These are phyloP conservation scores for Boletus speciosus DNA, from an alignment of 768 basidiomycete genomes.

Conservation along the genomic window DNA sequence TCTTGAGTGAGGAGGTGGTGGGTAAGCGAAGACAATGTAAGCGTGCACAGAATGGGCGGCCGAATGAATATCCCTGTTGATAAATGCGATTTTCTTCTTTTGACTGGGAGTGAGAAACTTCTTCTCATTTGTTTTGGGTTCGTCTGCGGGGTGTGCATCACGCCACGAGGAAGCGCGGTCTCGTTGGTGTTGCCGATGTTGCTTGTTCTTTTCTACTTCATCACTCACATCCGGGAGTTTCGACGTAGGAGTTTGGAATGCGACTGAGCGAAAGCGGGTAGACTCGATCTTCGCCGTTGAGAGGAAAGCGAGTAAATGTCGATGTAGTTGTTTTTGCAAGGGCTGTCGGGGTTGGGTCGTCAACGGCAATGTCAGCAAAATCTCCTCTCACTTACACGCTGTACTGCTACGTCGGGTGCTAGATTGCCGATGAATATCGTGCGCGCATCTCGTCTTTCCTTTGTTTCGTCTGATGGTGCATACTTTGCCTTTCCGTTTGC, in stretches of 20 bases:
- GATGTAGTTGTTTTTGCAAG: constrained; percentile 68
- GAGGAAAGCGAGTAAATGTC: constrained; percentile 69
- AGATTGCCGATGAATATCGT: constrained; percentile 94
- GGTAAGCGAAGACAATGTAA: constrained; percentile 88
- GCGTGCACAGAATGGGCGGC: constrained; percentile 75
- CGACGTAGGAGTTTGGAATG: constrained; percentile 81
- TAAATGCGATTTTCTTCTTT: constrained; percentile 93
- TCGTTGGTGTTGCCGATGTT: constrained; percentile 47
- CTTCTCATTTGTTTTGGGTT: constrained; percentile 49
- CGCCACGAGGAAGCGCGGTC: constrained; percentile 62
- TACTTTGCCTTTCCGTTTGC: constrained; percentile 41
- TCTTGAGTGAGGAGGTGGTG: constrained; percentile 39
- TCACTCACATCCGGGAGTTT: constrained; percentile 45
- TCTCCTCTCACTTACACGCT: constrained; percentile 51
- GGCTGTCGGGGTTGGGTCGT: constrained; percentile 44
- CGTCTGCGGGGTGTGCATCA: constrained; percentile 42
- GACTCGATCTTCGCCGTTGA: constrained; percentile 86
- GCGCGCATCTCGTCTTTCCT: constrained; percentile 68
- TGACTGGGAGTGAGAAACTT: constrained; percentile 73
- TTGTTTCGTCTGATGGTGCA: constrained; percentile 66
- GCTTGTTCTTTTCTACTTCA: constrained; percentile 27
- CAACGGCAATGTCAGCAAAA: neutral
- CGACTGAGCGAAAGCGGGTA: constrained; percentile 87
- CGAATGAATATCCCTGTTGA: constrained; percentile 86
- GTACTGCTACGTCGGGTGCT: constrained; percentile 68